Evolutionary conservation across 2,329 filamentous ascomycete species (phyloP).

Genomic region (Coniella vitis): DNA sequence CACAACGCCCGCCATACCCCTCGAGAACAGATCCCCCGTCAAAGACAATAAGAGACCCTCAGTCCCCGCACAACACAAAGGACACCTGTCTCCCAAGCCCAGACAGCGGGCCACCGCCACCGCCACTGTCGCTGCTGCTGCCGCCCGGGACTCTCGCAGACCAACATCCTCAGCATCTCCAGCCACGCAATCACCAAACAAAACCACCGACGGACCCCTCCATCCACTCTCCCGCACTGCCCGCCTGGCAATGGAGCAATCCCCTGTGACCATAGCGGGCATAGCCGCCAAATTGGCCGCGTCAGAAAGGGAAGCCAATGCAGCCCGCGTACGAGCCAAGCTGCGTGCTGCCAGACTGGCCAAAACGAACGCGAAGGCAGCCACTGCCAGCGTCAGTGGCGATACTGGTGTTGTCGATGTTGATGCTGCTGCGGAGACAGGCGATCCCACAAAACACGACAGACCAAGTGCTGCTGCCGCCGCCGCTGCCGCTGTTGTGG

Average conservation of each 20-base stretch:
- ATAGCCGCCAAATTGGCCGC: constrained; percentile 59
- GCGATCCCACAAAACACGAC: no score
- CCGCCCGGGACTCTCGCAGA: no score
- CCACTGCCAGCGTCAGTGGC: neutral
- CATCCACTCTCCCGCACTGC: constrained; percentile 29
- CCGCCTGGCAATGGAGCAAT: constrained; percentile 39
- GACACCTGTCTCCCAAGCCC: no score
- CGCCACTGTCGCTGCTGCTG: no score
- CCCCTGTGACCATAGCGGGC: constrained; percentile 52
- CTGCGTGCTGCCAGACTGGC: constrained; percentile 45
- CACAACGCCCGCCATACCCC: neutral
- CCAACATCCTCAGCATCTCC: constrained; percentile 1
- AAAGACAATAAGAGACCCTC: constrained; percentile 19
- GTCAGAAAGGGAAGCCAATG: constrained; percentile 57
- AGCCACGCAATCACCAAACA: constrained; percentile 20
- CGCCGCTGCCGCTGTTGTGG: neutral
- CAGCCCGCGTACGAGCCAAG: constrained; percentile 56
- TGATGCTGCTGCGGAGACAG: neutral
- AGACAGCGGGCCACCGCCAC: no score
- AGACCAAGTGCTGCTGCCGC: neutral
- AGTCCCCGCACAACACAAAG: neutral
- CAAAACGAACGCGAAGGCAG: constrained; percentile 19
- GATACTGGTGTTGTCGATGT: neutral
- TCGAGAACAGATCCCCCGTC: neutral
- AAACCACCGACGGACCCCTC: constrained; percentile 23